These are phyloP conservation scores for Metschnikowia continentalis DNA, from an alignment of 805 yeast genomes.

Conservation along the genomic window DNA sequence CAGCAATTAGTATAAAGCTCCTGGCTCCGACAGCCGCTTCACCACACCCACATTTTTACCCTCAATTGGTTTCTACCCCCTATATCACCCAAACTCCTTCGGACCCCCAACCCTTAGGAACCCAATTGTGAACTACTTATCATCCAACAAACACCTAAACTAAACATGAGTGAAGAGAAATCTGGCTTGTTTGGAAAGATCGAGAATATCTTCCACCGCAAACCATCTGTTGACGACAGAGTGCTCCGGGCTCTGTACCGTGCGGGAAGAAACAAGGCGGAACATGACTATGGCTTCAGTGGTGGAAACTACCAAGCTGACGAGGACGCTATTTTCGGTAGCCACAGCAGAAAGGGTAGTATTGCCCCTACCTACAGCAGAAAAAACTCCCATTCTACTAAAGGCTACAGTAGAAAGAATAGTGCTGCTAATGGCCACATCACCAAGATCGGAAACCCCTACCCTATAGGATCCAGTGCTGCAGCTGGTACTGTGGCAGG, in stretches of 20 bases:
- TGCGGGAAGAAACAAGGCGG: slow-evolving; percentile 12
- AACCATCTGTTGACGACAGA: slow-evolving; percentile 6
- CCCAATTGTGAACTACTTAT: background rate
- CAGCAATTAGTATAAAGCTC: slow-evolving; percentile 3
- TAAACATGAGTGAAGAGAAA: slow-evolving; percentile 11
- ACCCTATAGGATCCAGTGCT: slow-evolving; percentile 7
- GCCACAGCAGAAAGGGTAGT: background rate
- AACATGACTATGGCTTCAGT: slow-evolving; percentile 4
- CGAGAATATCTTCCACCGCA: slow-evolving; percentile 5
- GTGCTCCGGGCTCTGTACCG: slow-evolving; percentile 12
- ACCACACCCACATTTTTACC: background rate
- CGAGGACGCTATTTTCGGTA: slow-evolving; percentile 1
- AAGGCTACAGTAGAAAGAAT: background rate
- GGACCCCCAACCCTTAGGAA: background rate
- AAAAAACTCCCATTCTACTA: background rate
- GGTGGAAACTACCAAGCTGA: background rate
- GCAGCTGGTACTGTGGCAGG: slow-evolving; percentile 13
- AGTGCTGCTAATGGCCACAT: background rate
- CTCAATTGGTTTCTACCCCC: background rate
- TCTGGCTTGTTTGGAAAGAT: slow-evolving; percentile 13
- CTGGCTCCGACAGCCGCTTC: background rate
- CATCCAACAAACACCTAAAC: background rate
- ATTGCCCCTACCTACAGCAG: background rate
- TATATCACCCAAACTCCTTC: too few relatives aligned
- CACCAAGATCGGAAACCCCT: background rate